A percentile compares a stretch with the other conserved stretches of the same genome.
These are phyloP conservation scores for Verticillium alfalfae DNA, from an alignment of 2,329 filamentous ascomycete species.

Conservation along the genomic window DNA sequence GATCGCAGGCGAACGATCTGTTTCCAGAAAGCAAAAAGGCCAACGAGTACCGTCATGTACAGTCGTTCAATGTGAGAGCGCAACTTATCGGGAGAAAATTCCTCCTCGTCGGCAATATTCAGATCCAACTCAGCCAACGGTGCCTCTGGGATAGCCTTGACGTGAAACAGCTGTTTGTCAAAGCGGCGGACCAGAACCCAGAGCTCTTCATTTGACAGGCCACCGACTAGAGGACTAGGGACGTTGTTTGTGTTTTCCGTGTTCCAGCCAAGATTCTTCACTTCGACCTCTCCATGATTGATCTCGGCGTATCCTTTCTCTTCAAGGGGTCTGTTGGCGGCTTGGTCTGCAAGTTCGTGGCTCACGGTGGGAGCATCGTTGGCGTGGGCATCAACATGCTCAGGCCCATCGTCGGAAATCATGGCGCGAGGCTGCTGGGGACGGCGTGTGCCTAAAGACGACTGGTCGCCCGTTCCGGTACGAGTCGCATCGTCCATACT, in stretches of 20 bases:
- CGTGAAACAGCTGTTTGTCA: slow-evolving; percentile 64
- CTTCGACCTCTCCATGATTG: slow-evolving; percentile 45
- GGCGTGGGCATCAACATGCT: slow-evolving; percentile 18
- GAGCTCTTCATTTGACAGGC: slow-evolving; percentile 65
- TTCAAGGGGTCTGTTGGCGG: slow-evolving; percentile 19
- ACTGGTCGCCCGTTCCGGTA: not conserved
- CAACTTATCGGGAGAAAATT: slow-evolving; percentile 80
- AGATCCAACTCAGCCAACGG: slow-evolving; percentile 67
- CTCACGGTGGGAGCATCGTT: slow-evolving; percentile 26
- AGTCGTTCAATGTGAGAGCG: slow-evolving; percentile 71
- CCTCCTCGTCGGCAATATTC: slow-evolving; percentile 75
- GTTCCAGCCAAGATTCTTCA: slow-evolving; percentile 66
- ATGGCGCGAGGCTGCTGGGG: not conserved
- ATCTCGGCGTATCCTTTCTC: slow-evolving; percentile 41
- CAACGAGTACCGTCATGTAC: slow-evolving; percentile 73
- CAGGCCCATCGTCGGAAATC: slow-evolving; percentile 15
- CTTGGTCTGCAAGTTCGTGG: slow-evolving; percentile 28
- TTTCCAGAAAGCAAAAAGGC: slow-evolving; percentile 61
- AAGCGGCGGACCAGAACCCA: slow-evolving; percentile 69
- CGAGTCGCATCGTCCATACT: not conserved
- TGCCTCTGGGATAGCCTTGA: slow-evolving; percentile 54
- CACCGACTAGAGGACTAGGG: slow-evolving; percentile 56
- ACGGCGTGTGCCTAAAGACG: not conserved
- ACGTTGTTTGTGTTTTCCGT: slow-evolving; percentile 48
- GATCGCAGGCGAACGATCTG: slow-evolving; percentile 72